A percentile compares a stretch with the other conserved stretches of the same genome.
Conservation (phyloP, 306 rosid genomes). For the Canavalia ensiformis region DNA sequence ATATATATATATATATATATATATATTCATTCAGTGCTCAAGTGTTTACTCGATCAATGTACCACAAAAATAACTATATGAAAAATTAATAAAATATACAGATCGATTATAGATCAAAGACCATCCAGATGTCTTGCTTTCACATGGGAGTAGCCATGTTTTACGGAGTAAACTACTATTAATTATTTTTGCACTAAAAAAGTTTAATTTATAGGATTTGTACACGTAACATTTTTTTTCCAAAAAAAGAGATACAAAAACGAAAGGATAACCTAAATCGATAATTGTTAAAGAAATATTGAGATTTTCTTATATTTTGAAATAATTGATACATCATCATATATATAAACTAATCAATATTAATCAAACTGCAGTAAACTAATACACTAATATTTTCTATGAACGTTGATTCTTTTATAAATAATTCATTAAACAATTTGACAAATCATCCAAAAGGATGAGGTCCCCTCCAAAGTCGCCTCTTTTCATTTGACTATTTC, state of each 20-base stretch:
- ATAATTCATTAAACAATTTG: not conserved
- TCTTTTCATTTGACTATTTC: conserved; percentile 5
- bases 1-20: too few species aligned
- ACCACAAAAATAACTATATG: not conserved
- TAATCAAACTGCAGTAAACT: not conserved
- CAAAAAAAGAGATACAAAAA: not conserved
- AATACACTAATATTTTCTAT: not conserved
- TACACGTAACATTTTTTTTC: not conserved
- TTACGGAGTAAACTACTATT: not conserved
- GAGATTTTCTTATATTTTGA: too few species aligned
- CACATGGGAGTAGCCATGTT: not conserved
- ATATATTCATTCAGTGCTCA: too few species aligned
- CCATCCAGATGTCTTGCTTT: not conserved
- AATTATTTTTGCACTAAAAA: too few species aligned
- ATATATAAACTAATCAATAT: not conserved
- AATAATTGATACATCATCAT: too few species aligned
- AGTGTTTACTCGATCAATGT: too few species aligned
- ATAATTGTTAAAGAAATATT: not conserved
- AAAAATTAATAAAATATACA: not conserved
- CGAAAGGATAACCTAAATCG: not conserved
- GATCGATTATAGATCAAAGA: conserved; percentile 2
- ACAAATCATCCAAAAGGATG: not conserved
- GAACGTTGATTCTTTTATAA: not conserved
- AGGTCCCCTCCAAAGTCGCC: not conserved
- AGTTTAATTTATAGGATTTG: not conserved